Evolutionary conservation across 169 alveolate species (phyloP).

Genomic region (Eimeria tenella): DNA sequence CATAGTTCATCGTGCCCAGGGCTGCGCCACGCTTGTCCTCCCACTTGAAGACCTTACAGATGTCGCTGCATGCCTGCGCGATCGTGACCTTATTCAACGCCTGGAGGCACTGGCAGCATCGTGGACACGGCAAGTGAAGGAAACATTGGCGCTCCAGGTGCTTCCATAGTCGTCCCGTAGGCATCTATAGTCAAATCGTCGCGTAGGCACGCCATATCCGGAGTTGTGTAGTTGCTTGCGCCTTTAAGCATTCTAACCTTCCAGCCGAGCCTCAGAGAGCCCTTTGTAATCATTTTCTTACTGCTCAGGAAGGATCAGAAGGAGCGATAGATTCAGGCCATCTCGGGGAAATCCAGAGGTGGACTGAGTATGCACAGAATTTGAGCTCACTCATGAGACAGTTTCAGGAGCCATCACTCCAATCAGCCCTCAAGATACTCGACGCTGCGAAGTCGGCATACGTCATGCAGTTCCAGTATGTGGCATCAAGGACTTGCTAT

Average conservation of each 20-base stretch:
- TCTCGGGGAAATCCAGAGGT: slow-evolving; percentile 94
- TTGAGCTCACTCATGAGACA: slow-evolving; percentile 89
- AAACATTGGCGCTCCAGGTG: slow-evolving; percentile 92
- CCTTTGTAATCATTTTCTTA: too few species aligned
- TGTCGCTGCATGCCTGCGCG: slow-evolving; percentile 92
- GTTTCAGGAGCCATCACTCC: slow-evolving; percentile 90
- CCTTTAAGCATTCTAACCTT: too few species aligned
- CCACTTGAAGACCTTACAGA: slow-evolving; percentile 95
- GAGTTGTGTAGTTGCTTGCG: too few species aligned
- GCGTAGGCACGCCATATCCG: background rate
- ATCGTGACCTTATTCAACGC: slow-evolving; percentile 94
- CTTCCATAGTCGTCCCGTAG: background rate
- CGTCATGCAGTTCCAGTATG: slow-evolving; percentile 88
- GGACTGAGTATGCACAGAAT: slow-evolving; percentile 92
- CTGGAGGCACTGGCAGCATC: slow-evolving; percentile 93
- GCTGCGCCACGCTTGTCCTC: slow-evolving; percentile 80
- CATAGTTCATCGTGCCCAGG: slow-evolving; percentile 70
- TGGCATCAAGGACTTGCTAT: background rate
- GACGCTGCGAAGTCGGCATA: slow-evolving; percentile 91
- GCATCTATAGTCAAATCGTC: background rate
- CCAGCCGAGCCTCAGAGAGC: background rate
- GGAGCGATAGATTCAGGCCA: slow-evolving; percentile 94
- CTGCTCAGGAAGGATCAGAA: slow-evolving; percentile 73
- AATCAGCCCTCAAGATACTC: slow-evolving; percentile 89
- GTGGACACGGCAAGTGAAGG: slow-evolving; percentile 97